Base-by-base conservation (phyloP, 805 yeast species). In the Saccharomycopsis sp. region DNA sequence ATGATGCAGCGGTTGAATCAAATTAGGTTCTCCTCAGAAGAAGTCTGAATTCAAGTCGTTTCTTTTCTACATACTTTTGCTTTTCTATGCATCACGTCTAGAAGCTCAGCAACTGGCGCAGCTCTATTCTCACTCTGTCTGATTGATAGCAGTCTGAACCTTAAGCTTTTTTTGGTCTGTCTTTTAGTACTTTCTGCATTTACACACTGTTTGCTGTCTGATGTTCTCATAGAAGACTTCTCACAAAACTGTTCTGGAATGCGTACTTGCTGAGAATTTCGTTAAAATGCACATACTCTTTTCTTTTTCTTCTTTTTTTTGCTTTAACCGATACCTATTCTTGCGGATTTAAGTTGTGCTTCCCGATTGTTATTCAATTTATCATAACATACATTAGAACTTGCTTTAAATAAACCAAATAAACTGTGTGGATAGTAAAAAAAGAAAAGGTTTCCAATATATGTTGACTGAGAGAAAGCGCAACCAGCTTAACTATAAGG, bases 1-100 rank as follows among this genome's bases (percentile, higher is more conserved):
- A 44, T 44, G 20, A 44, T 44, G 48, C 48, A 44, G 48, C 48
- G 21, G 48, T 44, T 16, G 21, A 44, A 44, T 44, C 48, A 44
- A 44, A 44, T 7, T 44, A 44, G 12, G 21, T 18, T 44, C 7
- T 44, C 21, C 48, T 44, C 48, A 16, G 18, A 44, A 44, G 8
- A 12, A 18, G 9, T 44, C 18, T 44, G 21, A 5, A 12, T 16
- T 16, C 16, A 12, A 12, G 8, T 12, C 16, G 18, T 44, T 44
- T 44, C 48, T 44, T 5, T 44, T 44, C 21, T 16, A 12, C 12
- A 12, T 18, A 44, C 37, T 29, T 12, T 29, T 12, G 37, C 37
- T 29, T 29, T 29, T 29, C 37, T 29, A 29, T 29, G 37, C 37
- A 29, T 12, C 37, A 29, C 37, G 37, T 29, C 37, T 29, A 7